Conservation (phyloP, 805 yeast species). For the Spathaspora boniae region DNA sequence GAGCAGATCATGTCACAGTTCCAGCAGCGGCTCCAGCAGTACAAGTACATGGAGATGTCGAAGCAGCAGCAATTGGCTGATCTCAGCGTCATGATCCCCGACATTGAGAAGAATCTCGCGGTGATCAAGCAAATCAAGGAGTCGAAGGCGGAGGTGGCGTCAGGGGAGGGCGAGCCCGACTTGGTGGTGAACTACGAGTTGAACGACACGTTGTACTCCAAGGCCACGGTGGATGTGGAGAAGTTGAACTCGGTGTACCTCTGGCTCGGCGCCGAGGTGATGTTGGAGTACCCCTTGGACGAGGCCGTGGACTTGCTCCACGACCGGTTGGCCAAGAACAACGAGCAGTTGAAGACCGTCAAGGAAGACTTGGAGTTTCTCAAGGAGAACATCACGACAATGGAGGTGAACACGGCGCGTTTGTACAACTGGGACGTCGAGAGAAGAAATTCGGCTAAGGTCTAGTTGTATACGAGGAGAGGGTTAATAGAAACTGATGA, state of each 20-base stretch:
- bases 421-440: constrained; percentile 86
- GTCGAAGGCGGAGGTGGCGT: constrained; percentile 36
- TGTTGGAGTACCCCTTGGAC: constrained; percentile 88
- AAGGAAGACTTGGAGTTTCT: constrained; percentile 82
- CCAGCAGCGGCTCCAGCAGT: constrained; percentile 86
- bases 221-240: constrained; percentile 65
- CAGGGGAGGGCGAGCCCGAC: constrained; percentile 20
- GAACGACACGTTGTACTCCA: constrained; percentile 87
- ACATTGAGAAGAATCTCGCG: constrained; percentile 78
- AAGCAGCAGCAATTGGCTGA: constrained; percentile 48
- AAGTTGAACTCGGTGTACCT: constrained; percentile 61
- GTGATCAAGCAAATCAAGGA: constrained; percentile 60
- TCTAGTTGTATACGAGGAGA: constrained; percentile 8
- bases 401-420: constrained; percentile 97
- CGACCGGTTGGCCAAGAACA: constrained; percentile 60
- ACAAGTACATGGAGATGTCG: constrained; percentile 77
- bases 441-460: constrained; percentile 53
- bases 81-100: constrained; percentile 78
- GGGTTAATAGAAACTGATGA: constrained; percentile 2
- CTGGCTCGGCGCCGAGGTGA: constrained; percentile 98
- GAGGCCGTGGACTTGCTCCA: constrained; percentile 77
- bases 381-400: constrained; percentile 88
- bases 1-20: constrained; percentile 66
- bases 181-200: constrained; percentile 82
- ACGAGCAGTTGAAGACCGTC: constrained; percentile 54